Percentiles rank a stretch among this genome's conserved stretches.
These are phyloP conservation scores for Puccinia polysora DNA, from an alignment of 1,284 basidiomycete species.

Conservation along the genomic window DNA sequence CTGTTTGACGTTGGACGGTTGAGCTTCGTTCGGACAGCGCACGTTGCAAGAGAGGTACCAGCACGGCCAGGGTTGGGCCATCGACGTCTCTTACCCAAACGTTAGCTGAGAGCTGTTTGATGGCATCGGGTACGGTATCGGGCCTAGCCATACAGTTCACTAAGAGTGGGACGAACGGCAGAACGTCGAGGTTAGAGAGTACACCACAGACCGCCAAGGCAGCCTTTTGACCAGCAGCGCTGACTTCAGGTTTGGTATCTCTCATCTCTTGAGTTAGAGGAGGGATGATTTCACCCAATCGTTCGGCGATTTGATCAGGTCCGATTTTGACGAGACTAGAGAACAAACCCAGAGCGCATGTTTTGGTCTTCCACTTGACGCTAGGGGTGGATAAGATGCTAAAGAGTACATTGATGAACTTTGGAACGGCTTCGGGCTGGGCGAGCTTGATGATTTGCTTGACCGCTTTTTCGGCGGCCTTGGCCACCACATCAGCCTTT, in stretches of 20 bases:
- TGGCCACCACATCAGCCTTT: conserved; percentile 64
- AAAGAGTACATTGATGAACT: conserved; percentile 68
- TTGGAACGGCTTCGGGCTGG: conserved; percentile 69
- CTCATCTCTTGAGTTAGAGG: conserved; percentile 88
- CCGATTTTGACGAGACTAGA: conserved; percentile 47
- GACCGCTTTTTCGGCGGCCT: conserved; percentile 73
- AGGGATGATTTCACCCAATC: conserved; percentile 77
- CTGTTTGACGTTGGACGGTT: conserved; percentile 66
- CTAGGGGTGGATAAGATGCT: conserved; percentile 63
- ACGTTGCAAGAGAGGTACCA: conserved; percentile 85
- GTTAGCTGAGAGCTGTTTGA: conserved; percentile 89
- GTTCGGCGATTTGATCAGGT: conserved; percentile 75
- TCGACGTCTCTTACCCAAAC: conserved; percentile 98
- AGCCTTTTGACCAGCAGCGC: conserved; percentile 80
- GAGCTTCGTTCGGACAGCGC: conserved; percentile 93
- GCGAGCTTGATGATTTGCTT: conserved; percentile 81
- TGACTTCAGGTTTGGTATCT: conserved; percentile 93
- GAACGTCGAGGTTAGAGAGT: conserved; percentile 88
- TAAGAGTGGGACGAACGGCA: conserved; percentile 80
- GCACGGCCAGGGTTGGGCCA: conserved; percentile 88
- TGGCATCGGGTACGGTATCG: conserved; percentile 74
- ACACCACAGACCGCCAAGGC: conserved; percentile 88
- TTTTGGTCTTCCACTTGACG: conserved; percentile 93
- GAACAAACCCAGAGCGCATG: conserved; percentile 73
- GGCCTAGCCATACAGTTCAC: conserved; percentile 86